Conservation (phyloP, 2,329 filamentous ascomycete genomes). For the Ceratocystis huliohia region DNA sequence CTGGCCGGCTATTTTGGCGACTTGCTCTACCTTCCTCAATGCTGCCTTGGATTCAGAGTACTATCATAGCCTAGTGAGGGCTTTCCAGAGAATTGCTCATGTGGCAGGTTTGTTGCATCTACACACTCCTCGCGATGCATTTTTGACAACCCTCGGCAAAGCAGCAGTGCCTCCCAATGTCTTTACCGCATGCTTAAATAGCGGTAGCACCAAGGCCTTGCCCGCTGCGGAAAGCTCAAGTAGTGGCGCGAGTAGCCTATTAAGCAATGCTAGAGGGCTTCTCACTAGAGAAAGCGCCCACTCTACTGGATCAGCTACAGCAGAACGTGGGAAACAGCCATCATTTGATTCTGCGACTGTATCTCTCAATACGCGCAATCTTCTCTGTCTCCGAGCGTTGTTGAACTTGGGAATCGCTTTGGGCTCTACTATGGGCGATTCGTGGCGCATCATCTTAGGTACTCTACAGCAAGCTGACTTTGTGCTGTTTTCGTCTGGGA, state of each 20-base stretch:
- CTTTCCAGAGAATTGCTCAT: conserved; percentile 90
- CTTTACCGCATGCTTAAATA: conserved; percentile 46
- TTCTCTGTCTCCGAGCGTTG: conserved; percentile 78
- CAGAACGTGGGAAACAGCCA: conserved; percentile 47
- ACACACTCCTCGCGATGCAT: conserved; percentile 78
- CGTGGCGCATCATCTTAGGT: conserved; percentile 86
- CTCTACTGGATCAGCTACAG: conserved; percentile 41
- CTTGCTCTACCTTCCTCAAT: conserved; percentile 89
- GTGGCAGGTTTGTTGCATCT: conserved; percentile 81
- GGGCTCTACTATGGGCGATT: conserved; percentile 69
- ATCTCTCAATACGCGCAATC: conserved; percentile 71
- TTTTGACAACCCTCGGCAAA: conserved; percentile 87
- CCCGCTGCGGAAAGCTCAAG: conserved; percentile 30
- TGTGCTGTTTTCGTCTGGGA: conserved; percentile 56
- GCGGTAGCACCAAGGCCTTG: conserved; percentile 34
- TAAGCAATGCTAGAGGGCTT: conserved; percentile 58
- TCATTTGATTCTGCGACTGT: conserved; percentile 43
- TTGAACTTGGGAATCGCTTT: conserved; percentile 93
- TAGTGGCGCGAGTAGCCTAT: conserved; percentile 39
- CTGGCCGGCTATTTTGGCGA: conserved; percentile 90
- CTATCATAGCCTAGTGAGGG: conserved; percentile 80
- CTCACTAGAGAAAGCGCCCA: conserved; percentile 61
- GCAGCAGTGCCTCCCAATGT: conserved; percentile 78
- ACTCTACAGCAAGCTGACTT: conserved; percentile 88
- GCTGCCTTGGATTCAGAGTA: conserved; percentile 85